Evolutionary conservation across 2,329 filamentous ascomycete genomes (phyloP).

Genomic region (Leptosphaerulina australis): DNA sequence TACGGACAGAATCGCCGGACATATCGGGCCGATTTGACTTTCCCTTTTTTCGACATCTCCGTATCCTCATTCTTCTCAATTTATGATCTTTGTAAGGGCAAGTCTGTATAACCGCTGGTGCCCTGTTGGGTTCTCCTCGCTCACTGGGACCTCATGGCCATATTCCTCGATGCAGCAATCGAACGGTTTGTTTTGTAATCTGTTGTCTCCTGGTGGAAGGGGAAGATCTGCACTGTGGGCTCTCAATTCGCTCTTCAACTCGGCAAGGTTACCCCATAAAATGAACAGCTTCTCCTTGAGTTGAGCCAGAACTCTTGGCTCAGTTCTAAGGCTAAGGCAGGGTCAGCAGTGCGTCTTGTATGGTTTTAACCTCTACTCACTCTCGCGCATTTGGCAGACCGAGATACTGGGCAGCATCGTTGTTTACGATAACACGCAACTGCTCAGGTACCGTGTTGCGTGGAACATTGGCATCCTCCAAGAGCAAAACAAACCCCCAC

Average conservation of each 20-base stretch:
- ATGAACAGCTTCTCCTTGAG: conserved; percentile 75
- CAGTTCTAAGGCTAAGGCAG: conserved; percentile 62
- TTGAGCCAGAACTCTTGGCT: conserved; percentile 51
- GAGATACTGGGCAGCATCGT: conserved; percentile 62
- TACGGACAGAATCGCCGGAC: no score
- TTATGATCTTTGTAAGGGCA: conserved; percentile 28
- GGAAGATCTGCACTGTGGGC: conserved; percentile 29
- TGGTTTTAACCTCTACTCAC: conserved; percentile 54
- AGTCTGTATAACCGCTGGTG: conserved; percentile 36
- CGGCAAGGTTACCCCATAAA: conserved; percentile 79
- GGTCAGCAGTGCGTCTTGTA: conserved; percentile 12
- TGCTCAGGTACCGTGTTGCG: conserved; percentile 38
- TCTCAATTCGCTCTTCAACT: conserved; percentile 67
- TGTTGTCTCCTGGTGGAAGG: conserved; percentile 31
- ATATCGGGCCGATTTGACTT: no score
- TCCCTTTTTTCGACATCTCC: no score
- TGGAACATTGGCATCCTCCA: conserved; percentile 68
- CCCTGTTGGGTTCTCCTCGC: conserved; percentile 20
- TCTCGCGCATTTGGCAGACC: conserved; percentile 61
- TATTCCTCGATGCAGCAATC: conserved; percentile 43
- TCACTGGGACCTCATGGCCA: conserved; percentile 25
- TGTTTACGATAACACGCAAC: conserved; percentile 72
- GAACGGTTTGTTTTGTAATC: conserved; percentile 51
- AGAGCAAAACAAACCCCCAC: conserved; percentile 80
- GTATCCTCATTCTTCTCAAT: no score